These are phyloP conservation scores for Russula ochroleuca DNA, from an alignment of 768 basidiomycete species.

Conservation along the genomic window DNA sequence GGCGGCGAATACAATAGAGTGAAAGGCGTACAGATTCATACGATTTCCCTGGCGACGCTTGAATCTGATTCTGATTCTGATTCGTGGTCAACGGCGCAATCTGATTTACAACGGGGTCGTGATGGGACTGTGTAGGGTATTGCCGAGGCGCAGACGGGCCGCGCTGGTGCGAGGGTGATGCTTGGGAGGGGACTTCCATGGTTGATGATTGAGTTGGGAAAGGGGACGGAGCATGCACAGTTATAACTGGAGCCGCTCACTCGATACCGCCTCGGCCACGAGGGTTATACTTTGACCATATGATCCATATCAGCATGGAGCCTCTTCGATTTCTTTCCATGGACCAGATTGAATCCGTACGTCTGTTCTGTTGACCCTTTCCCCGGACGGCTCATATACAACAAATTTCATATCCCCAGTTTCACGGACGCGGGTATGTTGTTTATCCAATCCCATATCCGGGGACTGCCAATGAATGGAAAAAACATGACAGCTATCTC, in stretches of 20 bases:
- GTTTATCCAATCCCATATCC: too few relatives aligned
- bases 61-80: slow-evolving; percentile 1
- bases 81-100: background rate
- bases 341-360: slow-evolving; percentile 18
- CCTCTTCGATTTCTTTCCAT: slow-evolving; percentile 3
- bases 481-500: slow-evolving; percentile 57
- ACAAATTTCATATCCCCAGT: slow-evolving; percentile 36
- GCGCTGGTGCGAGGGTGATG: background rate
- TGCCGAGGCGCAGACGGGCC: background rate
- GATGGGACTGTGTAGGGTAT: background rate
- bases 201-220: background rate
- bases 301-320: background rate
- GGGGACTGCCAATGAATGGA: background rate
- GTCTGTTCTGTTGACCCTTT: background rate
- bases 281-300: background rate
- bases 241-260: background rate
- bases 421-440: slow-evolving; percentile 56
- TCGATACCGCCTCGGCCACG: background rate
- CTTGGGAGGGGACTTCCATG: slow-evolving; percentile 2
- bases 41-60: background rate
- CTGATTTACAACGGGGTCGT: background rate
- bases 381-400: background rate
- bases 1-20: background rate
- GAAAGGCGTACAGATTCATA: slow-evolving; percentile 12
- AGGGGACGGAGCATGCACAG: background rate